Percentiles rank a stretch among this genome's conserved stretches.
These are phyloP conservation scores for Suillus occidentalis DNA, from an alignment of 768 basidiomycete genomes.

Conservation along the genomic window DNA sequence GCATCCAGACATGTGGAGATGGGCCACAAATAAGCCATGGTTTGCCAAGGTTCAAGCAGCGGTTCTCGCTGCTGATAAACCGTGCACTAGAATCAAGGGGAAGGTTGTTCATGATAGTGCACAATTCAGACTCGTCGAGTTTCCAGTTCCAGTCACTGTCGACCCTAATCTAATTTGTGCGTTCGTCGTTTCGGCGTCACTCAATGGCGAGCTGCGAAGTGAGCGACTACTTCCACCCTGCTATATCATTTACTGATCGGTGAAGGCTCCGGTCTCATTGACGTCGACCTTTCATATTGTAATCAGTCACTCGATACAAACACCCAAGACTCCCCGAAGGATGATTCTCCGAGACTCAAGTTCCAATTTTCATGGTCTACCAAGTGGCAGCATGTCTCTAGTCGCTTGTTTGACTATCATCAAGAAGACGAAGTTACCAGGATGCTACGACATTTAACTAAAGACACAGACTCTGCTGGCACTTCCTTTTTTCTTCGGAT, in stretches of 20 bases:
- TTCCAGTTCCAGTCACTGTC: not conserved
- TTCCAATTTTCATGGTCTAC: not conserved
- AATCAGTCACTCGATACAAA: not conserved
- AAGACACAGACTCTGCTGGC: not conserved
- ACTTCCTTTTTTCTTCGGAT: not conserved
- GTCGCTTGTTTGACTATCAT: no score
- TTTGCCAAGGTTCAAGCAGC: not conserved
- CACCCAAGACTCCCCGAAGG: no score
- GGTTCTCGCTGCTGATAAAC: not conserved
- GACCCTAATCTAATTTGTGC: not conserved
- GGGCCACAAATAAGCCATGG: not conserved
- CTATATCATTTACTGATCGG: no score
- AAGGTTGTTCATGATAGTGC: not conserved
- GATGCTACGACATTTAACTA: not conserved
- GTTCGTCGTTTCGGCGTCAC: no score
- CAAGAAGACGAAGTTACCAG: not conserved
- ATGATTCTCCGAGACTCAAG: not conserved
- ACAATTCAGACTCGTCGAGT: not conserved
- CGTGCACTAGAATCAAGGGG: not conserved
- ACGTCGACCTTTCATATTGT: not conserved
- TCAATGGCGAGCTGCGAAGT: no score
- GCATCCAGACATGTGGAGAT: not conserved
- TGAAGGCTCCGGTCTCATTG: rapidly evolving
- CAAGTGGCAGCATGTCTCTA: no score
- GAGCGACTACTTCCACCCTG: no score